Evolutionary conservation across 1,139 yeast species (phyloP), one percentile per base, ranked within the genome.

Genomic region (Diutina neorugosa): DNA sequence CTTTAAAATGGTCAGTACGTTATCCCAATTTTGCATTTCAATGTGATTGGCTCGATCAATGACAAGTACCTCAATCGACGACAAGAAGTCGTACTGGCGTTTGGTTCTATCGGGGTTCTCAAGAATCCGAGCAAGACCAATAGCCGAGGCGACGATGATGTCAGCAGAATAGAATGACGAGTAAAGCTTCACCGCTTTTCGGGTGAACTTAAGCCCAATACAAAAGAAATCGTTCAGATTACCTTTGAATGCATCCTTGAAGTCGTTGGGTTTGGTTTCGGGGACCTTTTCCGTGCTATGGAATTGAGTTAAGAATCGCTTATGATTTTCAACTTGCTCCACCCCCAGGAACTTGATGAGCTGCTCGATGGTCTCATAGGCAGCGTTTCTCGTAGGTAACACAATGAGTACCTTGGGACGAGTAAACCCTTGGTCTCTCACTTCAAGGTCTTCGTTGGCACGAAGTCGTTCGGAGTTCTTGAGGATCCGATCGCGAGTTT

Each of bases 1-100:
- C 58, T 84, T 82, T 61, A 84, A 71, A n/a, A 91, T 78, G 0
- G 84, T 76, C 44, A 74, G 76, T 6, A 93, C 77, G 69, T 93
- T 96, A 46, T 86, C 87, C 93, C 97, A 86, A 62, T 91, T 90
- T 68, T 94, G 98, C 87, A 86, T 87, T 63, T 87, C 88, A 57
- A 91, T 75, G 47, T 91, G 89, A 63, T 90, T 90, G 9, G 95
- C 82, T 61, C 85, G 87, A 66, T 93, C 98, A 44, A 90, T 70
- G 31, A 91, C 71, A 50, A 84, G 68, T 7, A 94, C 67, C 66
- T 93, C 98, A 58, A 93, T 86, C 1, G 98, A 90, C 40, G 96
- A 85, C 54, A 94, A 69, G 62, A 89, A 93, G 65, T 91, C 97
- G 52, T 65, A 69, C 55, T 74, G 77, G 65, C 81, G 63, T 68